Evolutionary conservation across 2,329 filamentous ascomycete species (phyloP), one percentile per base, ranked within the genome.

Genomic region (Diaporthe capsici): DNA sequence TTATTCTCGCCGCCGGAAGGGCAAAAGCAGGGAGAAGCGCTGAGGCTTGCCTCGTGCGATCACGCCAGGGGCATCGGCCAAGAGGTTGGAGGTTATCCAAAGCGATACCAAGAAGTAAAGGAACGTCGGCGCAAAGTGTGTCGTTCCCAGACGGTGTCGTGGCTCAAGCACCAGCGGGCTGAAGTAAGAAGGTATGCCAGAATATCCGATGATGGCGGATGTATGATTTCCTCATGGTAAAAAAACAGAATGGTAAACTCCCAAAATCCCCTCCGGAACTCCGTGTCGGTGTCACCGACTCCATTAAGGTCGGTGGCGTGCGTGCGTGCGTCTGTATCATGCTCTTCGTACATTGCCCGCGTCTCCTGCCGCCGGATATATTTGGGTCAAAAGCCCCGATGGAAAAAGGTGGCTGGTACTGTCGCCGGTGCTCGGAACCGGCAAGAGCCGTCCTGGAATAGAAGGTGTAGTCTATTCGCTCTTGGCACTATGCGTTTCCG

Each of bases 401-500:
- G 28, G 53, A 73, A 75, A 71, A 73, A 60, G 53, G 39, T 61
- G 47, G 73, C 65, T 39, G 28, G 31, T 22, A 34, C 44, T 68
- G 47, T 68, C 65, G 65, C 65, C 47, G 65, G 47, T 68, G 63
- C 55, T 70, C 71, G 44, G 37, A 39, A 51, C n/a, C 55, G 51
- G 51, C 12, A 25, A 71, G 17, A 28, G 63, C 76, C 76, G 47
- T 63, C 37, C 44, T 28, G 60, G 76, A 77, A 77, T 61, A 53
- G 76, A 76, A 76, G 20, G 13, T 53, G 25, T 31, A 25, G 63
- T 72, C 57, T 65, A 49, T 71, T 47, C 42, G 25, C 28, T n/a
- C 31, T 31, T 47, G 47, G 31, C n/a, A 57, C 61, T 85, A 90
- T 79, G 85, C 82, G 83, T 98, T 98, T 47, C 95, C 95, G 47